Evolutionary conservation across 73 alveolate species (phyloP), one percentile per base, ranked within the genome.

Genomic region (Paramecium tetraurelia): DNA sequence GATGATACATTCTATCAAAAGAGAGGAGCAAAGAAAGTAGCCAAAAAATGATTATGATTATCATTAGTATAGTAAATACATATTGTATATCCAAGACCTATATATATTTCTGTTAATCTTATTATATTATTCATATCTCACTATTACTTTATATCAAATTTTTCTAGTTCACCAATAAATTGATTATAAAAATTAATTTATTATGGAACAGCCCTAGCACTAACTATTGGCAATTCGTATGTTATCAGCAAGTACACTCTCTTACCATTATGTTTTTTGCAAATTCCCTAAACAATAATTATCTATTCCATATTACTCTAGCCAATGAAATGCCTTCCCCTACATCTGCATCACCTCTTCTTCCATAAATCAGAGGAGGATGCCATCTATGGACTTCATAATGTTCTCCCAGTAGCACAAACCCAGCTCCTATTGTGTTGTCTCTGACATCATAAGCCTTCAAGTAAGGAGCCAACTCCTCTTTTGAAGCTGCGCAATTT

Each of bases 311-410:
- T 5, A 27, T 44, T 89, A 89, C 95, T 96, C 97, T 92, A 96
- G 98, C 95, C 48, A 96, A 92, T 76, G 98, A 94, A 71, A 97
- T 97, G 7, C 99, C 99, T 95, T 97, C 99, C 36, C 99, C 99
- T 29, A 96, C 99, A 58, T 97, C 99, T 18, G 99, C 99, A 40
- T 98, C 99, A n/a, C 99, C 99, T 92, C 99, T 93, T 97, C 99
- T 96, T 63, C 99, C 99, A 89, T 97, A 97, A 77, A 97, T 85
- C 48, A 97, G 98, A 35, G 99, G 99, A 24, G 99, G 99, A 89
- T 97, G 99, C 97, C 94, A 97, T 93, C 99, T 96, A 87, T 97
- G 99, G 8, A 97, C 99, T 85, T 97, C 99, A 93, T 96, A 97
- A 86, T 97, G 99, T 68, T 95, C 97, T 59, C 93, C 93, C 22